Conservation (phyloP, 495 filamentous ascomycete species). For the Neurospora cerealis region DNA sequence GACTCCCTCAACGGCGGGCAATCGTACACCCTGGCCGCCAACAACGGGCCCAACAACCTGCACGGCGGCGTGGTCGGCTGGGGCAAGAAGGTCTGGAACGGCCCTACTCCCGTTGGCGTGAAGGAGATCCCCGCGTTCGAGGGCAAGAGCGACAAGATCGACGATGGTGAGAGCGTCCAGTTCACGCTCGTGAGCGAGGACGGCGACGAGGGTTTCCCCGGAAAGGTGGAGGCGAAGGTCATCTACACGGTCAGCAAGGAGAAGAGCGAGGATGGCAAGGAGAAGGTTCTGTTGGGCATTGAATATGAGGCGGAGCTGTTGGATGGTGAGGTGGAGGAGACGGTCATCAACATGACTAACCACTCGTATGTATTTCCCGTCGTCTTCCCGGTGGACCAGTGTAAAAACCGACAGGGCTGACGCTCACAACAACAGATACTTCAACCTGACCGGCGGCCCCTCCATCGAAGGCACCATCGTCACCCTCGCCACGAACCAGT, state of each 20-base stretch:
- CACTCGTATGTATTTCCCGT: slow-evolving; percentile 56
- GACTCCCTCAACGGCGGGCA: slow-evolving; percentile 59
- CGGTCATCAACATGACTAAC: slow-evolving; percentile 83
- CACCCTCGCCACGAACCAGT: slow-evolving; percentile 56
- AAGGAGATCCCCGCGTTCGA: slow-evolving; percentile 33
- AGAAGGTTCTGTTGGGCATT: slow-evolving; percentile 56
- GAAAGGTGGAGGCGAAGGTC: slow-evolving; percentile 66
- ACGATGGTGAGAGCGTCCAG: slow-evolving; percentile 65
- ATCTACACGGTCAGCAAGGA: slow-evolving; percentile 62
- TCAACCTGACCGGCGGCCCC: slow-evolving; percentile 63
- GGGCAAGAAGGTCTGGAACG: slow-evolving; percentile 76
- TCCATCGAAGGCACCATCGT: slow-evolving; percentile 68
- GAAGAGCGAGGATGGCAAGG: slow-evolving; percentile 49
- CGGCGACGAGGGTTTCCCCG: slow-evolving; percentile 80
- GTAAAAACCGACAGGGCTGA: slow-evolving; percentile 1
- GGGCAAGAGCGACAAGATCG: slow-evolving; percentile 44
- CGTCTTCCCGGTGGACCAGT: not conserved
- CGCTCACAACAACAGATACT: slow-evolving; percentile 54
- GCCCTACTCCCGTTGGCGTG: slow-evolving; percentile 51
- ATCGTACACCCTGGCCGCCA: slow-evolving; percentile 55
- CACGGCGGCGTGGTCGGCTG: slow-evolving; percentile 78
- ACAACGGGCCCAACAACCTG: slow-evolving; percentile 68
- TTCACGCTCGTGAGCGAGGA: slow-evolving; percentile 66
- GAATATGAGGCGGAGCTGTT: slow-evolving; percentile 86
- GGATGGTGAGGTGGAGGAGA: slow-evolving; percentile 63